Base-by-base conservation (phyloP, 495 filamentous ascomycete species). In the Penicillium soppii region DNA sequence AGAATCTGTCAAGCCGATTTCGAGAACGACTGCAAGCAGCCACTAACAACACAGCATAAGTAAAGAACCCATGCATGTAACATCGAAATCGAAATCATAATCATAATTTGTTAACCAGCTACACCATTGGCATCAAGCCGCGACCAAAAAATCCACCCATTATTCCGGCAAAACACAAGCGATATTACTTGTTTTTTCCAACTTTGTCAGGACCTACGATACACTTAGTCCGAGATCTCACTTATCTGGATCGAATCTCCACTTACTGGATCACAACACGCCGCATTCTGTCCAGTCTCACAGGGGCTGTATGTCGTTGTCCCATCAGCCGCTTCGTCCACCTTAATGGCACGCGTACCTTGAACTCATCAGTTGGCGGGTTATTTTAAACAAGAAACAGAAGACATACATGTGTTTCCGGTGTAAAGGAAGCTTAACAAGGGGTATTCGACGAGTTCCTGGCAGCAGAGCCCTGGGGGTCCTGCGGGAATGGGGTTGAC, bases 181-280 rank as follows among this genome's bases (percentile, higher is more conserved):
- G n/a, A n/a, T n/a, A n/a, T n/a, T n/a, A n/a, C n/a, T n/a, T n/a
- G n/a, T n/a, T n/a, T n/a, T n/a, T n/a, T n/a, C n/a, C n/a, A n/a
- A n/a, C n/a, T n/a, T n/a, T n/a, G n/a, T n/a, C n/a, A n/a, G n/a
- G n/a, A n/a, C n/a, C n/a, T n/a, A n/a, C n/a, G n/a, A n/a, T n/a
- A n/a, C n/a, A n/a, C n/a, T n/a, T n/a, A n/a, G n/a, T n/a, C n/a
- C n/a, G n/a, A n/a, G n/a, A n/a, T n/a, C n/a, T n/a, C n/a, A n/a
- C n/a, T n/a, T n/a, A n/a, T n/a, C n/a, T n/a, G n/a, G n/a, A n/a
- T n/a, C n/a, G n/a, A n/a, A n/a, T n/a, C n/a, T n/a, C n/a, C n/a
- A 37, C 53, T 30, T 52, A 51, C 53, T 12, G 53, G 53, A 27
- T 56, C 53, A 37, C 53, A 56, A 29, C 53, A 56, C 10, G 53